Base-by-base conservation (phyloP, 1,284 basidiomycete genomes). In the Thecaphora thlaspeos region DNA sequence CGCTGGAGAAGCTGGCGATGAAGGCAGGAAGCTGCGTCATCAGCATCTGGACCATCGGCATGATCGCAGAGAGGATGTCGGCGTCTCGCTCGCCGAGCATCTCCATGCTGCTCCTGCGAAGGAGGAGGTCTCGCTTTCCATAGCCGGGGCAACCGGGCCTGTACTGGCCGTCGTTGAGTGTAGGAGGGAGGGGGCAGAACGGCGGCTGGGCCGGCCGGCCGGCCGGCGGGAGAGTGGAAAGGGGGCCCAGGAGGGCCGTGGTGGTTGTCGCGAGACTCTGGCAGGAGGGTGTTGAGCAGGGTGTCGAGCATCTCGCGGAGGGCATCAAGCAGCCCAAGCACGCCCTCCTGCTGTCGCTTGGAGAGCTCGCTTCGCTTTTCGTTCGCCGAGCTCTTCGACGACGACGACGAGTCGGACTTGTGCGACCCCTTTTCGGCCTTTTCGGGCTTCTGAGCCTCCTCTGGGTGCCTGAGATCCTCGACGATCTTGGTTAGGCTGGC, bases 111-210 rank as follows among this genome's bases (percentile, higher is more conserved):
- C 32, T 56, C 4, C 61, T 24, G 12, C 61, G 53, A 30, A 55
- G 36, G 28, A 51, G 52, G 17, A 68, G 37, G 32, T 65, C 61
- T 37, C 68, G 61, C 12, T 60, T 55, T 28, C 67, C 68, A 54
- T 71, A 71, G 10, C 68, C 68, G 18, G 66, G 67, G 55, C 68
- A 71, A 15, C 59, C 59, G 18, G 68, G 63, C 7, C 66, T 51
- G 58, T 69, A 71, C 62, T 61, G 60, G 26, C 68, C 68, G 41
- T 68, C 63, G 44, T 71, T 71, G 38, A 55, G 63, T 4, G 61
- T 63, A 15, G 49, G 50, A 2, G 68, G 58, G 39, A 67, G 51
- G 4, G 55, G 68, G 58, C 68, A 70, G 43, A 58, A 46, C 44
- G 53, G 51, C 41, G 55, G 51, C 23, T 56, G 56, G 32, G 17